Conservation (phyloP, 371 early-diverging fungal species). For the Quaeritorhiza haematococci region DNA sequence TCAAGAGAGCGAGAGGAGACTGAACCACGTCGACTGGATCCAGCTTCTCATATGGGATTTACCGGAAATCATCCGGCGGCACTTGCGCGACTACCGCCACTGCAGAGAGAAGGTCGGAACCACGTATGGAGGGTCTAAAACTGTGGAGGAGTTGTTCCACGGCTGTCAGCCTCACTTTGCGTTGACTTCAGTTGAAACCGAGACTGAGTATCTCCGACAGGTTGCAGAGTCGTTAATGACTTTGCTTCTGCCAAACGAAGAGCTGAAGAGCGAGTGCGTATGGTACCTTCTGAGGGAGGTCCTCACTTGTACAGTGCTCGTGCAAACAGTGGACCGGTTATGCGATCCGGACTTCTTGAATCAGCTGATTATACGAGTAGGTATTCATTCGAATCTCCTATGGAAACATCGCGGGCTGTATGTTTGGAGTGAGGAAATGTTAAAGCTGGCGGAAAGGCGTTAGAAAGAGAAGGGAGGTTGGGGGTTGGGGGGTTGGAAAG, state of each 20-base stretch:
- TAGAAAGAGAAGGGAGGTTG: neutral
- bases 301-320: conserved; percentile 10
- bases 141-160: conserved; percentile 24
- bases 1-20: conserved; percentile 13
- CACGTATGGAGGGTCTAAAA: conserved; percentile 23
- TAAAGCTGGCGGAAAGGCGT: neutral
- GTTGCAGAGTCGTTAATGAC: conserved; percentile 20
- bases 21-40: conserved; percentile 19
- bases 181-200: conserved; percentile 10
- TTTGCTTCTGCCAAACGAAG: conserved; percentile 14
- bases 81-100: conserved; percentile 17
- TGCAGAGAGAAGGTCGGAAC: conserved; percentile 24
- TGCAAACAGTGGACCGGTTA: conserved; percentile 4
- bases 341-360: conserved; percentile 24
- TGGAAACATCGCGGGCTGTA: no score
- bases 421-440: neutral
- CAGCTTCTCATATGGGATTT: conserved; percentile 14
- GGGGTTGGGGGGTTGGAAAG: neutral
- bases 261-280: conserved; percentile 17
- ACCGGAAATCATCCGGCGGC: conserved; percentile 17
- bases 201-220: conserved; percentile 23
- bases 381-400: neutral
- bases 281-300: conserved; percentile 20
- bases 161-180: conserved; percentile 30
- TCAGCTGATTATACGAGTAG: conserved; percentile 15